Evolutionary conservation across 768 basidiomycete genomes (phyloP), one percentile per base, ranked within the genome.

Genomic region (Boletus fagicola): DNA sequence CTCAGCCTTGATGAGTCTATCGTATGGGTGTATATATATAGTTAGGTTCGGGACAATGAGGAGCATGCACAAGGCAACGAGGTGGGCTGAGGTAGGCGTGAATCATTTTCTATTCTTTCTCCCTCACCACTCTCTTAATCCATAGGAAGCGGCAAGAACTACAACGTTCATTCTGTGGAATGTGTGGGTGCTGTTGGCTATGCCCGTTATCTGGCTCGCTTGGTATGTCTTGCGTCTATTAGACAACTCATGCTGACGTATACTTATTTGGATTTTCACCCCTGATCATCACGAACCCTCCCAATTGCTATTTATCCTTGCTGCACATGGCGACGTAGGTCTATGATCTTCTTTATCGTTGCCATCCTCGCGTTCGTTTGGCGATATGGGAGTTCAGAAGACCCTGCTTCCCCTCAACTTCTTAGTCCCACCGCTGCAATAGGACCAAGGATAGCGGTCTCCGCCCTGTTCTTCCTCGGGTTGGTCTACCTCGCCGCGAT

Each of bases 21-120:
- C 80, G 3, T 91, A 83, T 65, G 89, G 89, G 0, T 88, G 88
- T 61, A 77, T 87, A 54, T 90, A 86, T 69, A 89, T 87, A 16
- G 75, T 90, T 16, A 75, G 86, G 28, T 90, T 90, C 57, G 81
- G 82, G 15, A 83, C 80, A 1, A 90, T 91, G 88, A 78, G 81
- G 43, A 86, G 78, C 59, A 87, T 88, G 83, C 76, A 83, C 62
- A 82, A 83, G 56, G 88, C 88, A 1, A 83, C 83, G 9, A 78
- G 80, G 54, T 91, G 87, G 86, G 86, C 87, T 12, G 83, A 88
- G 72, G 87, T 86, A 63, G 15, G 70, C n/a, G 11, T 43, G 24
- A 35, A 49, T 45, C 4, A 1, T 11, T 48, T 39, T 22, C 18
- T 1, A 4, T 26, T n/a, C 9, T 31, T n/a, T 54, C 36, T 33